Evolutionary conservation across 2,329 filamentous ascomycete genomes (phyloP).

Genomic region (Dactylellina drechsleri): DNA sequence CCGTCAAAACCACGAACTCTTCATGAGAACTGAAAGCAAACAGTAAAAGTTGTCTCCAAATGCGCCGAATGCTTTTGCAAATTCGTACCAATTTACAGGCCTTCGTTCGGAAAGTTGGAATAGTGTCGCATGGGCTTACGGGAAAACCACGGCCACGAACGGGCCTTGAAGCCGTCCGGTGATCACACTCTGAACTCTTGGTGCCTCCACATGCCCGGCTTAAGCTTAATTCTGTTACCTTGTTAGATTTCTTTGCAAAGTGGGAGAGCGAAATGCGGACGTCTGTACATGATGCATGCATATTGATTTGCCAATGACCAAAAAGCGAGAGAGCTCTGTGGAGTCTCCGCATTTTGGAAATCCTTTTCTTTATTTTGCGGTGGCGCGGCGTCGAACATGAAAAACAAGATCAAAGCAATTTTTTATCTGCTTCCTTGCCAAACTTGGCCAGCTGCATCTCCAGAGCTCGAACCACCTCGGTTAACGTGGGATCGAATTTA

Average conservation of each 20-base stretch:
- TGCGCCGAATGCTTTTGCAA: constrained; percentile 42
- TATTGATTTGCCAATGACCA: constrained; percentile 26
- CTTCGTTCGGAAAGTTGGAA: constrained; percentile 46
- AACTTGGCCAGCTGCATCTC: constrained; percentile 20
- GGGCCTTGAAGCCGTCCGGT: constrained; percentile 53
- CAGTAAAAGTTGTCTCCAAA: constrained; percentile 18
- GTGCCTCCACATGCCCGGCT: constrained; percentile 34
- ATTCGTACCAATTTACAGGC: constrained; percentile 37
- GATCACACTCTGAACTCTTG: constrained; percentile 36
- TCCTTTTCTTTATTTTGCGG: constrained; percentile 5
- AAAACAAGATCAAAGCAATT: constrained; percentile 9
- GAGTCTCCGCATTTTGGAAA: constrained; percentile 52
- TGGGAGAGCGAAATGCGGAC: constrained; percentile 12
- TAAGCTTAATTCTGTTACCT: constrained; percentile 48
- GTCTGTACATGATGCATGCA: constrained; percentile 33
- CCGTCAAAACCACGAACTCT: constrained; percentile 44
- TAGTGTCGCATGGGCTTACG: constrained; percentile 46
- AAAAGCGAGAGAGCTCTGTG: constrained; percentile 48
- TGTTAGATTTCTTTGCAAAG: constrained; percentile 29
- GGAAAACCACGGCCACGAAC: constrained; percentile 52
- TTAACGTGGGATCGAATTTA: constrained; percentile 52
- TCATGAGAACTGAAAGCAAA: constrained; percentile 36
- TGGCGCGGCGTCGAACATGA: constrained; percentile 14
- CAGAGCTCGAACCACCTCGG: constrained; percentile 54
- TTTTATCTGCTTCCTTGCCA: constrained; percentile 4